Evolutionary conservation across 108 stramenopile genomes (phyloP), one percentile per base, ranked within the genome.

Genomic region (Fragilariopsis cylindrus): DNA sequence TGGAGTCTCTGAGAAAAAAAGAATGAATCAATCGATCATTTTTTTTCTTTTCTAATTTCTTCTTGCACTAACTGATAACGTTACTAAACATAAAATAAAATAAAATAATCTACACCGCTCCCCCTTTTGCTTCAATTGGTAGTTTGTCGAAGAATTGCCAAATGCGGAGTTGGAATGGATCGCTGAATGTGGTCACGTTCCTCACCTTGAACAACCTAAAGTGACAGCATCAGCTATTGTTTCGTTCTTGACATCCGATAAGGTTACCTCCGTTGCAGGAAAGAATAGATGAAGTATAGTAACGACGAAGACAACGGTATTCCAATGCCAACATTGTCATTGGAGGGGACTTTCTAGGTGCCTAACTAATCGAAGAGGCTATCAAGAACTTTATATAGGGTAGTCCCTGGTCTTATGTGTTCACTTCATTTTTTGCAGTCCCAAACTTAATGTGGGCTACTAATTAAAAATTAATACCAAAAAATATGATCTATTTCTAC

Each of bases 141-240:
- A 75, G 80, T 97, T 97, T 76, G 69, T 90, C 6, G 86, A 94
- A 48, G 78, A 81, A 54, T 72, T 98, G 60, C 87, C 89, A 2
- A 72, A 94, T 69, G 93, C 93, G 15, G 53, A 72, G 42, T 55
- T 96, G 73, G 65, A 83, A 50, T 95, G 93, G 90, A 84, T 97
- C 42, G 96, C 97, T 48, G 92, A 95, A 71, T 97, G 96, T 68
- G 97, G 96, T 7, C 96, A 97, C 76, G 96, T 96, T 7, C 96
- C 96, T 2, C 96, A 97, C 74, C 84, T 97, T 76, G 97, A 97
- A 79, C 85, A 96, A 74, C 91, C 96, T 3, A 91, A 86, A 42
- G 75, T 75, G 74, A 95, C 96, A 6, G 92, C 96, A 4, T 46
- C 67, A 15, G 81, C 82, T 40, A 96, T 98, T 79, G 39, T 72